Evolutionary conservation across 805 yeast genomes (phyloP).

Genomic region (Metschnikowia dekortorum): DNA sequence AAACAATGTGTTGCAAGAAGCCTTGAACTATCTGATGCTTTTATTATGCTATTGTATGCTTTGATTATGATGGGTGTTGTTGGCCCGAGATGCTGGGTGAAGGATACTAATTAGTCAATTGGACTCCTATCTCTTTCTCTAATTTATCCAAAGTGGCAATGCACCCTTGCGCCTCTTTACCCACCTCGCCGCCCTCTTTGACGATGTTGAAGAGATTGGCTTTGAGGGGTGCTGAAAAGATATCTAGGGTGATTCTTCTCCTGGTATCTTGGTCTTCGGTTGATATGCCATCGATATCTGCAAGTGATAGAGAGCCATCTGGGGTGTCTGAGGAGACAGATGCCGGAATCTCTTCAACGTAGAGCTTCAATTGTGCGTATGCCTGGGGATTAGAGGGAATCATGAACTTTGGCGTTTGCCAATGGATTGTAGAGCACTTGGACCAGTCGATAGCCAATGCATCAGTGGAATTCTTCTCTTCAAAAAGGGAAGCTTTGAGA

Average conservation of each 20-base stretch:
- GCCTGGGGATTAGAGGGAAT: slow-evolving; percentile 56
- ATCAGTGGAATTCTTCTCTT: slow-evolving; percentile 17
- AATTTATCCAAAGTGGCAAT: slow-evolving; percentile 13
- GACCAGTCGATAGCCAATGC: slow-evolving; percentile 13
- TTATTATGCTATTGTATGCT: not conserved
- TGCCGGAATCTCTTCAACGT: slow-evolving; percentile 35
- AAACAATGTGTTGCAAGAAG: no score
- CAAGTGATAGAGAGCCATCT: slow-evolving; percentile 24
- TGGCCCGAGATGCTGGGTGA: not conserved
- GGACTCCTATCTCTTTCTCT: not conserved
- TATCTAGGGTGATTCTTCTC: slow-evolving; percentile 47
- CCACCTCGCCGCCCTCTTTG: slow-evolving; percentile 72
- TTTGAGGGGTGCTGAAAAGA: slow-evolving; percentile 45
- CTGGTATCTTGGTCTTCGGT: slow-evolving; percentile 63
- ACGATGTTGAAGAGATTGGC: slow-evolving; percentile 48
- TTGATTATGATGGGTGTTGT: not conserved
- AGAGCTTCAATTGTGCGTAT: slow-evolving; percentile 58
- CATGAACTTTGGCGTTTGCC: slow-evolving; percentile 47
- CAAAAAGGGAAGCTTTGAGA: slow-evolving; percentile 40
- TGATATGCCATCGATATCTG: slow-evolving; percentile 42
- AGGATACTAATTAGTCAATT: not conserved
- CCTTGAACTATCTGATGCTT: no score
- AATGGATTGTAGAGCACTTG: slow-evolving; percentile 31
- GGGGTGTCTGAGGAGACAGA: slow-evolving; percentile 9
- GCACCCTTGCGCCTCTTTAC: slow-evolving; percentile 43